Percentiles rank a stretch among this genome's conserved stretches.
Evolutionary conservation across 371 early-diverging fungal genomes (phyloP).

Genomic region (Umbelopsis sp.): DNA sequence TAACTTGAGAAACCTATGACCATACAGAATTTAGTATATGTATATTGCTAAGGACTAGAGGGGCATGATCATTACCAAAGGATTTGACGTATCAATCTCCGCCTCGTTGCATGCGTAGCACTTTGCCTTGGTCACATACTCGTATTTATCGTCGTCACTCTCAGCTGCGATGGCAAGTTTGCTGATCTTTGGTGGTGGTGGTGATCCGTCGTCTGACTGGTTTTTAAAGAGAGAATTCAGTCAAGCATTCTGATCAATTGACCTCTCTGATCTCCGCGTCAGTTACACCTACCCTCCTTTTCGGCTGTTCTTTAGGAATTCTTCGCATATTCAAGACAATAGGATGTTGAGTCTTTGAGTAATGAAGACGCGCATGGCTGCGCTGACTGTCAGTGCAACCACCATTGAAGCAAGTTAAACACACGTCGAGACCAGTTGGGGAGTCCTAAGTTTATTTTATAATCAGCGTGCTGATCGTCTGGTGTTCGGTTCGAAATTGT

Average conservation of each 20-base stretch:
- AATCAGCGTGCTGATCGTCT: slow-evolving; percentile 1
- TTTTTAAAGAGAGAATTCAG: not conserved
- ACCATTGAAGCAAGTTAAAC: slow-evolving; percentile 92
- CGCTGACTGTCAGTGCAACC: slow-evolving; percentile 72
- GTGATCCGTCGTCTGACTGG: slow-evolving; percentile 38
- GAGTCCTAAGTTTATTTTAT: slow-evolving; percentile 53
- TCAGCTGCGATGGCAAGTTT: slow-evolving; percentile 86
- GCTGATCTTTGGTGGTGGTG: slow-evolving; percentile 85
- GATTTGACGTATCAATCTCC: slow-evolving; percentile 35
- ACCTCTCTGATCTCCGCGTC: too few species aligned
- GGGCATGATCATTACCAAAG: not conserved
- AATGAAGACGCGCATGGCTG: slow-evolving; percentile 80
- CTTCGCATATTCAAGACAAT: slow-evolving; percentile 87
- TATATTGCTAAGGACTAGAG: not conserved
- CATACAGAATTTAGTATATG: not conserved
- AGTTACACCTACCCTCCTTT: slow-evolving; percentile 38
- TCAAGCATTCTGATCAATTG: not conserved
- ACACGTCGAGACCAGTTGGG: slow-evolving; percentile 86
- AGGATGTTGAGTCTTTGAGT: slow-evolving; percentile 70
- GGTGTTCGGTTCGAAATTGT: not conserved
- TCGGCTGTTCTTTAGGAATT: slow-evolving; percentile 38
- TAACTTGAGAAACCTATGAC: slow-evolving; percentile 57
- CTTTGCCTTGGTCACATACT: slow-evolving; percentile 64
- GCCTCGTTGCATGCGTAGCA: slow-evolving; percentile 72
- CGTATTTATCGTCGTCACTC: slow-evolving; percentile 71